Evolutionary conservation across 2,329 filamentous ascomycete genomes (phyloP), one percentile per base, ranked within the genome.

Genomic region (Fusarium phyllophilum): DNA sequence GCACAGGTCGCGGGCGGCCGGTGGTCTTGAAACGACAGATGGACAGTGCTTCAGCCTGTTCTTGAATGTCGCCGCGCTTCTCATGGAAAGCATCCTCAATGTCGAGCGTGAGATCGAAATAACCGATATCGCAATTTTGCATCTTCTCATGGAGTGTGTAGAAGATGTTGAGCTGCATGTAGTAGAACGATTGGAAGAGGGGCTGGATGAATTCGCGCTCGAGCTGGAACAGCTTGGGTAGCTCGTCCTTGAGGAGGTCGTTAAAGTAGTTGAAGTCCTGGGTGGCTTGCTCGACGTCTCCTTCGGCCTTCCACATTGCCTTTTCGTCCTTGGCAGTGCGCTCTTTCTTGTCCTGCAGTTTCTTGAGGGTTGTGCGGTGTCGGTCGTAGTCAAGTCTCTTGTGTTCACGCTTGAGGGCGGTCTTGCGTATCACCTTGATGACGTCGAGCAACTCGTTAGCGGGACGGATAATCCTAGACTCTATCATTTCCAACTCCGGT

Each of bases 111-210:
- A 99, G 89, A 82, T 99, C 94, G 83, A 99, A 99, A 85, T 99
- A 99, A 70, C 95, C 95, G 80, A 99, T 99, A 80, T 98, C 95
- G 82, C 97, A 95, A 75, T 89, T 91, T 85, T 99, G 96, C 96
- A 99, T 99, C 84, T 92, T 94, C 84, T 98, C 96, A 82, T 99
- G 96, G 61, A 99, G 88, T 2, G 96, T 99, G 84, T 99, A 99
- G 83, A 98, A 99, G 75, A 99, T 94, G 83, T 99, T 99, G 75
- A 99, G 90, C 84, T 99, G 96, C 96, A 99, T 99, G 87, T 98
- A 99, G 85, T 99, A 99, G 86, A 99, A 99, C 15, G 94, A 97
- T 82, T 98, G 96, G 88, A 99, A 99, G 13, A 99, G 90, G 6
- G 96, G 96, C 76, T 94, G 92, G 82, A 99, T 99, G 82, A 99